Evolutionary conservation across 352 stramenopile species (phyloP), one percentile per base, ranked within the genome.

Genomic region (Globisporangium heterothallicum): DNA sequence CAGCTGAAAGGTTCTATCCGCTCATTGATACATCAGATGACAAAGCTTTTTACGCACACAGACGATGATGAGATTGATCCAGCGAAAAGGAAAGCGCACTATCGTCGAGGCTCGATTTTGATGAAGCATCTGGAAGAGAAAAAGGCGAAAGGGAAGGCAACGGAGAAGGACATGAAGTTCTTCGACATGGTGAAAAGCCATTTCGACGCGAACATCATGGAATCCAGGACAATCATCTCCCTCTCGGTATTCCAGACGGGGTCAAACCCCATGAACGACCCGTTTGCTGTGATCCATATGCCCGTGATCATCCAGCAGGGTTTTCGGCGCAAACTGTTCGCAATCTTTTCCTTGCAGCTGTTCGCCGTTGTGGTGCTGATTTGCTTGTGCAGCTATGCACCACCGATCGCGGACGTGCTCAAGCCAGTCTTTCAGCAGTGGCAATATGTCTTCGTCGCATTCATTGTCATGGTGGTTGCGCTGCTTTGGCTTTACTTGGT

Each of bases 101-200:
- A 89, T 50, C 73, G 78, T 3, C 78, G 76, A 38, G 78, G 78
- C 9, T 85, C 76, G 10, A 87, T 89, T 43, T 44, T 87, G 16
- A 78, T 90, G 44, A 78, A 78, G 51, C 78, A 90, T 48, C 53
- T 90, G 35, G 74, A 87, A 45, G 66, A 70, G 19, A 86, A 90
- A 49, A 74, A 85, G 27, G 70, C 69, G n/a, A 53, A 61, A 2
- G 76, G 73, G 6, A 64, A 74, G 29, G 78, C 74, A 8, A 87
- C 73, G 0, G 75, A 86, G 18, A 84, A 80, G 19, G 79, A 90
- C 48, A 75, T 84, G 65, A 90, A 90, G 61, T 90, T 90, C 45
- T 87, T 90, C 41, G 76, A 90, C 5, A 76, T 79, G 51, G 71
- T 90, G 38, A 90, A 90, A 49, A 70, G 64, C 14, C 64, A 77